Conservation (phyloP, 108 stramenopile species). For the Poteriospumella lacustris region DNA sequence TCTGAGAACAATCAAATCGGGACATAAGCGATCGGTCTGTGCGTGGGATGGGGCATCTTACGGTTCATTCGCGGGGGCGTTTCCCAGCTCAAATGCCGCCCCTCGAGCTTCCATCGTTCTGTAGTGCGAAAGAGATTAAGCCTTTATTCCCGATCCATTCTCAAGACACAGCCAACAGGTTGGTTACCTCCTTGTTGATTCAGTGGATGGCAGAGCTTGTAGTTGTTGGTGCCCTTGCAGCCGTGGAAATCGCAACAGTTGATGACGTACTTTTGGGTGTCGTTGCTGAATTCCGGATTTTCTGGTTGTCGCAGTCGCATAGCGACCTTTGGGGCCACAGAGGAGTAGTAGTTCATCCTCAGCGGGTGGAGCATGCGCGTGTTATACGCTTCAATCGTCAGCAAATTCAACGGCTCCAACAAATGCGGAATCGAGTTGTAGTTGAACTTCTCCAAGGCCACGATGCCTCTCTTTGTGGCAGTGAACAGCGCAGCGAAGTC, state of each 20-base stretch:
- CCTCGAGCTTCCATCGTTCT: not conserved
- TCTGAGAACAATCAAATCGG: no score
- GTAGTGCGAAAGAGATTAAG: not conserved
- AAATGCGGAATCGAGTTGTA: slow-evolving; percentile 16
- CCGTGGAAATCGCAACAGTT: slow-evolving; percentile 17
- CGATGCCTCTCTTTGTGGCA: not conserved
- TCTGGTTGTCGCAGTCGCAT: not conserved
- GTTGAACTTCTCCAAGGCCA: not conserved
- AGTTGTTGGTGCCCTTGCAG: not conserved
- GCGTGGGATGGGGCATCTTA: no score
- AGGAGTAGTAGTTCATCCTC: slow-evolving; percentile 7
- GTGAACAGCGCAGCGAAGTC: not conserved
- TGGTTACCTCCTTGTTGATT: not conserved
- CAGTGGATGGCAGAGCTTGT: not conserved
- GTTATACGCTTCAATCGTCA: slow-evolving; percentile 26
- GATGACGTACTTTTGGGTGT: not conserved
- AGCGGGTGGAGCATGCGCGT: not conserved
- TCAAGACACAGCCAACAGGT: not conserved
- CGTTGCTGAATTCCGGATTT: not conserved
- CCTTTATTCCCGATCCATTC: not conserved
- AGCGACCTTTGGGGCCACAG: slow-evolving; percentile 7
- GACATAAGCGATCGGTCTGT: no score
- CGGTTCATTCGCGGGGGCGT: not conserved
- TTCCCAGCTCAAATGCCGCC: not conserved
- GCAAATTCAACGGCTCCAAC: slow-evolving; percentile 21